Evolutionary conservation across 2,329 filamentous ascomycete genomes (phyloP).

Genomic region (Penicillium sp.): DNA sequence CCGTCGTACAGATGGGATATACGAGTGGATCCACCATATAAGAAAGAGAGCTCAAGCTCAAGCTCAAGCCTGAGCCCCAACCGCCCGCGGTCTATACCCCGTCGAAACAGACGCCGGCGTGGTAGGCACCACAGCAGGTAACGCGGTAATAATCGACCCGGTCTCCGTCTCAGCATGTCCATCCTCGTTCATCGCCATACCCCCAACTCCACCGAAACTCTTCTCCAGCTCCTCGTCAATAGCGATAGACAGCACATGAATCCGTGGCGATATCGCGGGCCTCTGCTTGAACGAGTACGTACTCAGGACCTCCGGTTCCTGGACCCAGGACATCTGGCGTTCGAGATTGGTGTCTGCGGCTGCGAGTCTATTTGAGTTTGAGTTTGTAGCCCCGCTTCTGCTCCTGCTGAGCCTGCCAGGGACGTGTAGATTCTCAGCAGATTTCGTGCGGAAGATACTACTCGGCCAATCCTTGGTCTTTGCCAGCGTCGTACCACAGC

Average conservation of each 20-base stretch:
- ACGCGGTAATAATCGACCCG: conserved; percentile 18
- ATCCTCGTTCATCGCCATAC: not conserved
- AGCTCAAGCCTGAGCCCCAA: conserved; percentile 14
- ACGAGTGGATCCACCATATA: not conserved
- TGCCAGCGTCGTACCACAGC: conserved; percentile 11
- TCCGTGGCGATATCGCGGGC: conserved; percentile 29
- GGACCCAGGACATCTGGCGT: conserved; percentile 34
- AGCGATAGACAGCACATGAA: conserved; percentile 34
- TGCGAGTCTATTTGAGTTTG: not conserved
- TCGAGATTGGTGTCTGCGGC: conserved; percentile 19
- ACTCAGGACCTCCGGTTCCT: conserved; percentile 29
- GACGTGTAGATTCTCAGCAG: conserved; percentile 16
- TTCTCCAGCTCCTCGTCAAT: conserved; percentile 24
- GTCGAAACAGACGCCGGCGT: conserved; percentile 2
- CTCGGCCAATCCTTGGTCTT: conserved; percentile 29
- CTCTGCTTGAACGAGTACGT: conserved; percentile 35
- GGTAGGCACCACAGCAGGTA: conserved; percentile 10
- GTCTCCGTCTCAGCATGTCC: conserved; percentile 1
- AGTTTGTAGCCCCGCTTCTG: not conserved
- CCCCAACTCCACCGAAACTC: not conserved
- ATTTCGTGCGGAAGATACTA: conserved; percentile 35
- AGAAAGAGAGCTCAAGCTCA: not conserved
- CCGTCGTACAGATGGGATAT: not conserved
- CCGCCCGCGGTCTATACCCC: conserved; percentile 9
- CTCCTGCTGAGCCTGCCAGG: not conserved